Evolutionary conservation across 2,329 filamentous ascomycete species (phyloP), one percentile per base, ranked within the genome.

Genomic region (Trichoderma afroharzianum): DNA sequence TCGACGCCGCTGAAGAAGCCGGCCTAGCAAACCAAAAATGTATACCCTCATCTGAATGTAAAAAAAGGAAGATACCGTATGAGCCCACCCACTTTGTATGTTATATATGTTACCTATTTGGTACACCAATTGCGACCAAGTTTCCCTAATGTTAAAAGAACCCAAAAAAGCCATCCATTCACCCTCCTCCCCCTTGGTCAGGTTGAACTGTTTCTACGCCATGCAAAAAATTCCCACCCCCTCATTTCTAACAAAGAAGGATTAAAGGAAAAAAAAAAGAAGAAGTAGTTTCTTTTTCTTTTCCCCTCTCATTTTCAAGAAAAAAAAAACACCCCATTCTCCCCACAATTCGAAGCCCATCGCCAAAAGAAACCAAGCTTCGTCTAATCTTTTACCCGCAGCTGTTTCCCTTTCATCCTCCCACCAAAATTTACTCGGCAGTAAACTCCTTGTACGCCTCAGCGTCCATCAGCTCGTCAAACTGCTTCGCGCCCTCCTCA

Each of bases 361-460:
- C 12, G 33, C 55, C 21, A 24, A 24, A 61, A 61, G 4, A 24
- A 39, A 28, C 53, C 32, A 14, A 39, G 21, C 61, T 47, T 63
- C 66, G 66, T 68, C 66, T 68, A 68, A 68, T 43, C 66, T 61
- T 68, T 68, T 68, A 68, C 55, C 66, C 66, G 66, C 66, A 36
- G 12, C 33, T 36, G 0, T 36, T 36, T 36, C 14, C 14, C 33
- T 36, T 5, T 32, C 30, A 32, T 32, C 30, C 12, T 3, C 33
- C 33, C 14, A 15, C 33, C 33, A 36, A 36, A 36, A 36, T 36
- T 36, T 36, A 36, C 70, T 76, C 73, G 1, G 73, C 63, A 28
- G 90, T 93, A 80, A 95, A 95, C 50, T 86, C 85, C 84, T 91
- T 91, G 85, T 99, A 98, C 74, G 88, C 90, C 78, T 91, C 88